These are phyloP conservation scores for Pythium dissimile DNA, from an alignment of 352 stramenopile species.

Conservation along the genomic window DNA sequence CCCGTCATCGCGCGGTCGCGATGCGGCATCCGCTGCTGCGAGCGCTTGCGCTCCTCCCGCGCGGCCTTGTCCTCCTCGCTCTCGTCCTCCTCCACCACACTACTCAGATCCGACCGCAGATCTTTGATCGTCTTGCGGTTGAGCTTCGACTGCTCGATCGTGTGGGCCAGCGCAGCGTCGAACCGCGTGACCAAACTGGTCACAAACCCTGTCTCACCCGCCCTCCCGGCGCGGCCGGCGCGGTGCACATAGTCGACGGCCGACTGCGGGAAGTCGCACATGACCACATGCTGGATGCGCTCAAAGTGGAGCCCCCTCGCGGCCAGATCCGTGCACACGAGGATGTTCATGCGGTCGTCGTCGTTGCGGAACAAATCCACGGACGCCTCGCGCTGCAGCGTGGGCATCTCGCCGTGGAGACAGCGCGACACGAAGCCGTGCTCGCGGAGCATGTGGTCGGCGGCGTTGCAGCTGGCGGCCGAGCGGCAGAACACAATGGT, in stretches of 20 bases:
- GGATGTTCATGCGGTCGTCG: slow-evolving; percentile 42
- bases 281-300: slow-evolving; percentile 88
- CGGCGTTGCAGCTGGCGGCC: slow-evolving; percentile 64
- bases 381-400: slow-evolving; percentile 44
- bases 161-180: slow-evolving; percentile 58
- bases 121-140: slow-evolving; percentile 55
- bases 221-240: slow-evolving; percentile 63
- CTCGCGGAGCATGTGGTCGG: slow-evolving; percentile 82
- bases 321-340: slow-evolving; percentile 93
- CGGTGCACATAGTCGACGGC: slow-evolving; percentile 94
- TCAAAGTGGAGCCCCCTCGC: slow-evolving; percentile 91
- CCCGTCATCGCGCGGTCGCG: slow-evolving; percentile 7
- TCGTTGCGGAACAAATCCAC: slow-evolving; percentile 45
- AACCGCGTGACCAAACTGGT: slow-evolving; percentile 77
- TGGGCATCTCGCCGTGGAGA: slow-evolving; percentile 78
- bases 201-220: slow-evolving; percentile 53
- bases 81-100: not conserved
- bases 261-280: slow-evolving; percentile 92
- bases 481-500: slow-evolving; percentile 80
- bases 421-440: slow-evolving; percentile 59
- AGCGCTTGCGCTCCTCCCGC: not conserved
- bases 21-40: not conserved
- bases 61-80: not conserved
- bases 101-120: slow-evolving; percentile 23
- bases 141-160: slow-evolving; percentile 62